Conservation (phyloP, 2,329 filamentous ascomycete species). For the Huntiella decipiens region DNA sequence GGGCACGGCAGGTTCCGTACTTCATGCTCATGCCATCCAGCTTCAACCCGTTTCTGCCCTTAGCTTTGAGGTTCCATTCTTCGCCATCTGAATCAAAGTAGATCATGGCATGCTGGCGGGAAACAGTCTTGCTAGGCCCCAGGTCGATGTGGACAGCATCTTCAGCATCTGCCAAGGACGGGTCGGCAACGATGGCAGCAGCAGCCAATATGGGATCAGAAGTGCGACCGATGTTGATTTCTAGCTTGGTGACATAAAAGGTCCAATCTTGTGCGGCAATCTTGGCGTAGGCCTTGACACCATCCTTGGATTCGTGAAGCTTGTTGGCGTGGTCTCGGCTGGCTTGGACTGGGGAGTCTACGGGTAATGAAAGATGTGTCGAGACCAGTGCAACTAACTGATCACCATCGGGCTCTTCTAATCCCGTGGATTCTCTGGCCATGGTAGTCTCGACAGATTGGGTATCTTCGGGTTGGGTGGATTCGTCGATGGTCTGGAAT, state of each 20-base stretch:
- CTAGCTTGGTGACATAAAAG: slow-evolving; percentile 60
- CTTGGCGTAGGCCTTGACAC: slow-evolving; percentile 61
- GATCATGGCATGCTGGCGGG: slow-evolving; percentile 57
- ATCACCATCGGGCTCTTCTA: slow-evolving; percentile 30
- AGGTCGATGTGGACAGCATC: slow-evolving; percentile 68
- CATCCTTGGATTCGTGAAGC: slow-evolving; percentile 41
- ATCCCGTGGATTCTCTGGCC: slow-evolving; percentile 22
- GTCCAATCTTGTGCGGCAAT: slow-evolving; percentile 70
- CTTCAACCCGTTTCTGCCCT: slow-evolving; percentile 79
- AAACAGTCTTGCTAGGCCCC: slow-evolving; percentile 65
- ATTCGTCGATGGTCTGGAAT: slow-evolving; percentile 19
- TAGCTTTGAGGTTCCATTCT: slow-evolving; percentile 69
- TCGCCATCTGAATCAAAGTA: slow-evolving; percentile 49
- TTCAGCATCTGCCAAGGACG: slow-evolving; percentile 18
- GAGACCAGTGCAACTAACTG: slow-evolving; percentile 36
- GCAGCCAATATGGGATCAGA: slow-evolving; percentile 18
- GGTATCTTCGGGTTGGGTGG: slow-evolving; percentile 18
- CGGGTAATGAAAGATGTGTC: slow-evolving; percentile 27
- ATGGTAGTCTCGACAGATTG: slow-evolving; percentile 28
- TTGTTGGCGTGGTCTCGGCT: slow-evolving; percentile 44
- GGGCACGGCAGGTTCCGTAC: slow-evolving; percentile 36
- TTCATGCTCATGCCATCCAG: slow-evolving; percentile 43
- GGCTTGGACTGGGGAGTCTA: slow-evolving; percentile 33
- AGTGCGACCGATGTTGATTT: slow-evolving; percentile 53
- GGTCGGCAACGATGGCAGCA: slow-evolving; percentile 16